A percentile compares a stretch with the other conserved stretches of the same genome.
phyloP scores from a whole-genome alignment of 2,329 filamentous ascomycete genomes.

The Ascochyta clinopodiicola region DNA sequence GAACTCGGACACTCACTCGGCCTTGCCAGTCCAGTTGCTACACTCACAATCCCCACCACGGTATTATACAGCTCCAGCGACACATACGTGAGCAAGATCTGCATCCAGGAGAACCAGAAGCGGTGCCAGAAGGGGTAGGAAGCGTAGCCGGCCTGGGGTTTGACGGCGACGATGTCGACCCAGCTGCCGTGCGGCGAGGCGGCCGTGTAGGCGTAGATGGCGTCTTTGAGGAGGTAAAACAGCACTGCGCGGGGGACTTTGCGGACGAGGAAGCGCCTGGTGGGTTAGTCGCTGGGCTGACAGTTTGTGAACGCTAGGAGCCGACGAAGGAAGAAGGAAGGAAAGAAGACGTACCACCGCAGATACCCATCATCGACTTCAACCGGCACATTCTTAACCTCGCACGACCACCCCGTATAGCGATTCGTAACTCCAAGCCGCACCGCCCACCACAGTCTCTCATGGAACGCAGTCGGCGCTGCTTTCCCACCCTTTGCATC shows the following conservation, averaged over 20 bases:
- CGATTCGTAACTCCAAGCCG: constrained; percentile 24
- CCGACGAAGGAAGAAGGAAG: background rate
- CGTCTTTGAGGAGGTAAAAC: constrained; percentile 24
- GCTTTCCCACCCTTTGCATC: background rate
- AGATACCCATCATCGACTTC: constrained; percentile 28
- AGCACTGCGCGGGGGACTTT: constrained; percentile 22
- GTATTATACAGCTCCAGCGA: constrained; percentile 25
- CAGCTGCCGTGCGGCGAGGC: constrained; percentile 31
- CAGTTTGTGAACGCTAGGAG: background rate
- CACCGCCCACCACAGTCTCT: constrained; percentile 32
- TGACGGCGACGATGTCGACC: constrained; percentile 19
- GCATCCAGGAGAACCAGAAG: constrained; percentile 25
- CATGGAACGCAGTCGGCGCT: constrained; percentile 14
- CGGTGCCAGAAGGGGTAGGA: constrained; percentile 18
- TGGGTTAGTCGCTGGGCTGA: background rate
- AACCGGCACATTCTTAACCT: constrained; percentile 36
- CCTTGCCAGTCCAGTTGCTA: constrained; percentile 21
- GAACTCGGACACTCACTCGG: constrained; percentile 37
- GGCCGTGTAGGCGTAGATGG: constrained; percentile 24
- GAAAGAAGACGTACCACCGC: constrained; percentile 22
- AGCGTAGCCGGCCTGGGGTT: constrained; percentile 3
- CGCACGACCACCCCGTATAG: constrained; percentile 35
- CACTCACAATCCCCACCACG: constrained; percentile 21
- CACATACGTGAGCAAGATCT: constrained; percentile 28
- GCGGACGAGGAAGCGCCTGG: constrained; percentile 29